A percentile compares a stretch with the other conserved stretches of the same genome.
Evolutionary conservation across 2,329 filamentous ascomycete species (phyloP).

Genomic region (Pseudopyricularia cyperi): DNA sequence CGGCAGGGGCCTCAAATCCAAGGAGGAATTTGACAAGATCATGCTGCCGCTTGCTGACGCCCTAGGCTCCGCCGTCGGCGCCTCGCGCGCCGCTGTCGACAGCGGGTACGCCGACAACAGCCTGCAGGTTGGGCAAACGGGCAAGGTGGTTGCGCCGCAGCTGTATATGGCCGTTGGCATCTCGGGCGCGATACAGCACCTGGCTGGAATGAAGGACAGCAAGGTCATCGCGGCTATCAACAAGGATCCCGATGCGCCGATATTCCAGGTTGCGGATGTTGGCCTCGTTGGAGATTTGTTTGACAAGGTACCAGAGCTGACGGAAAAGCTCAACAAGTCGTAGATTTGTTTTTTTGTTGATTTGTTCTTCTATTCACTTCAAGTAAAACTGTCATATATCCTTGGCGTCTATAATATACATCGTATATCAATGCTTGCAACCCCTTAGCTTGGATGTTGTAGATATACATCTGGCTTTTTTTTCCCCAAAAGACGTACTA

Average conservation of each 20-base stretch:
- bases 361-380: constrained; percentile 3
- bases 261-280: constrained; percentile 96
- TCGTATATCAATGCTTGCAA: background rate
- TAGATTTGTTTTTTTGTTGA: constrained; percentile 3
- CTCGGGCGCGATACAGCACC: constrained; percentile 91
- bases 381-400: constrained; percentile 9
- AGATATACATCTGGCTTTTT: background rate
- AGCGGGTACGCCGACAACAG: constrained; percentile 98
- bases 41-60: constrained; percentile 89
- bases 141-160: constrained; percentile 95
- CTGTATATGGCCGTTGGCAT: constrained; percentile 93
- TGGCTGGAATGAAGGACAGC: constrained; percentile 99
- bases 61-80: constrained; percentile 88
- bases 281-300: constrained; percentile 92
- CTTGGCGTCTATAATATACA: constrained; percentile 7
- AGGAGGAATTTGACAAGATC: constrained; percentile 88
- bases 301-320: constrained; percentile 89
- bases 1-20: constrained; percentile 89
- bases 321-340: constrained; percentile 71
- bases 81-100: constrained; percentile 88
- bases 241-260: constrained; percentile 92
- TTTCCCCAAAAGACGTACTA: background rate
- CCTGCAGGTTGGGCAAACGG: constrained; percentile 93
- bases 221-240: constrained; percentile 99
- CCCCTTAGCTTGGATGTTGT: background rate